Evolutionary conservation across 2,329 filamentous ascomycete species (phyloP), one percentile per base, ranked within the genome.

Genomic region (Huntiella moniliformis): DNA sequence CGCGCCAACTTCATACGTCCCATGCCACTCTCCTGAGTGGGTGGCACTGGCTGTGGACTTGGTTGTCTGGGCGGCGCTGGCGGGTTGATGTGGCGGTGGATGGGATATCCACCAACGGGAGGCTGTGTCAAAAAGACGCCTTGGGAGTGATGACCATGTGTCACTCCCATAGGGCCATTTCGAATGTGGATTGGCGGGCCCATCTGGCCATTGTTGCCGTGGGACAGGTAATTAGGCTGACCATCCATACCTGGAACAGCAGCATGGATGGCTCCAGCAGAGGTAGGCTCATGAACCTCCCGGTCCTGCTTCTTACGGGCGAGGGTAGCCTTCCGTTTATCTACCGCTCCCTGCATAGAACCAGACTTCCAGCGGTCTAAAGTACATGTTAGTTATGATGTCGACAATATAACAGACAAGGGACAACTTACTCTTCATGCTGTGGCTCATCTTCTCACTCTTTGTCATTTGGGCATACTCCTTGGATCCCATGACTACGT

Each of bases 391-490:
- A 61, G 60, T 50, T 39, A 22, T 40, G 11, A 17, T 5, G 3
- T 5, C 33, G 18, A 6, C 4, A 31, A 17, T 34, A 3, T 6
- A 17, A 11, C 16, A 16, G 38, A 22, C 17, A 10, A 43, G 38
- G 40, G 15, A 8, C 40, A 36, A 58, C 67, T 61, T 62, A 75
- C 73, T 70, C 62, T 74, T 74, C 73, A 77, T 77, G 2, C 71
- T 75, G 13, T 66, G 67, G n/a, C 69, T 73, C 72, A 77, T 76
- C 63, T 77, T 77, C 59, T 77, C 72, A 28, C 70, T 74, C 60
- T 77, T 77, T 41, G 70, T 75, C 71, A 76, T 75, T 38, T 67
- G 64, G 33, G 68, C 67, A 53, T 76, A 76, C 44, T 74, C 70
- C 60, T 75, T 74, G 16, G 41, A 46, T 18, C 51, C 49, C 48